These are phyloP conservation scores for Lactarius hatsudake DNA, from an alignment of 768 basidiomycete genomes.

Conservation along the genomic window DNA sequence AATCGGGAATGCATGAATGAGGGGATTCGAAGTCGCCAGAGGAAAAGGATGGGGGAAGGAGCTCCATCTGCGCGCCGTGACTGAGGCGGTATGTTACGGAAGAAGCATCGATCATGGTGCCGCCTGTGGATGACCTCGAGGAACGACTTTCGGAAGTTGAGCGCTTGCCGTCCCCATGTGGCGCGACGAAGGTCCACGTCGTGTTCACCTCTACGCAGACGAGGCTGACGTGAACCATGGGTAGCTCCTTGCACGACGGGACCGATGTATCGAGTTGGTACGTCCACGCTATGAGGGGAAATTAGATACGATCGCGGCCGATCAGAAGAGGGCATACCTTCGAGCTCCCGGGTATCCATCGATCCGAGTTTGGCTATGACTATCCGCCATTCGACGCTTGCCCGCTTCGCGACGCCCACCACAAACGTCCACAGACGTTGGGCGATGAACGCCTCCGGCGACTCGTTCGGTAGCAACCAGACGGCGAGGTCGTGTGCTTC, in stretches of 20 bases:
- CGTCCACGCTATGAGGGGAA: constrained; percentile 59
- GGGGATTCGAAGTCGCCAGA: constrained; percentile 30
- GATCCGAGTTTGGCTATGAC: constrained; percentile 67
- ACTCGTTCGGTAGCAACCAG: constrained; percentile 56
- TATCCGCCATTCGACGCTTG: constrained; percentile 78
- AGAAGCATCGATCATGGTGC: constrained; percentile 45
- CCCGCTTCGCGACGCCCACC: constrained; percentile 55
- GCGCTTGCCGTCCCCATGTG: constrained; percentile 27
- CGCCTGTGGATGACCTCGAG: constrained; percentile 35
- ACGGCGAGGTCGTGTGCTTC: constrained; percentile 68
- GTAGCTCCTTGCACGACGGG: constrained; percentile 40
- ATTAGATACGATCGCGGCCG: not conserved
- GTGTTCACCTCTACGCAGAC: constrained; percentile 57
- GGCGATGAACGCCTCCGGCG: constrained; percentile 50
- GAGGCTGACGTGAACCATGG: constrained; percentile 57
- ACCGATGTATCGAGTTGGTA: constrained; percentile 46
- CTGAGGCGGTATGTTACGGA: constrained; percentile 23
- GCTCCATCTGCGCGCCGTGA: constrained; percentile 7
- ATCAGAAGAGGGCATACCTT: constrained; percentile 46
- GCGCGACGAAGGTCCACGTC: constrained; percentile 56
- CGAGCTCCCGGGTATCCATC: constrained; percentile 57
- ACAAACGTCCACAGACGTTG: constrained; percentile 71
- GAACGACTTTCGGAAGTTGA: constrained; percentile 33
- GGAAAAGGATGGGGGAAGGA: constrained; percentile 6
- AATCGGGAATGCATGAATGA: constrained; percentile 37